Percentiles rank a stretch among this genome's conserved stretches.
Conservation (phyloP, 768 basidiomycete species). For the Chalciporus chontae region DNA sequence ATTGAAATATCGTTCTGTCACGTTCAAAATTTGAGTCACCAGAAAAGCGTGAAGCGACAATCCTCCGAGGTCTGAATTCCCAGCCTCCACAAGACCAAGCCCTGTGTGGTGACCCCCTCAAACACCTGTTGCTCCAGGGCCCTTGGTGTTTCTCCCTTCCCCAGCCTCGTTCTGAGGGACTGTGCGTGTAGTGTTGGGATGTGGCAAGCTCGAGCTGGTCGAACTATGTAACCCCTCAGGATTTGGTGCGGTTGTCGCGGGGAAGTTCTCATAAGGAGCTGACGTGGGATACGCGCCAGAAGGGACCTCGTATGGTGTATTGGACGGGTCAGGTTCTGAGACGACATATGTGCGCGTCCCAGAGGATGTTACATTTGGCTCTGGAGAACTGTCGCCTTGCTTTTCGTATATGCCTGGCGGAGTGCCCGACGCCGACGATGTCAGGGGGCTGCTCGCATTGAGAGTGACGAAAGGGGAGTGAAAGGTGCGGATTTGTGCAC, state of each 20-base stretch:
- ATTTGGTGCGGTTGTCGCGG: conserved; percentile 39
- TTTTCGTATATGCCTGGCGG: conserved; percentile 53
- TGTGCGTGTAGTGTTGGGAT: conserved; percentile 42
- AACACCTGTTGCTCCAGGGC: conserved; percentile 45
- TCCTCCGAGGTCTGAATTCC: not conserved
- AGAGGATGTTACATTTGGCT: conserved; percentile 41
- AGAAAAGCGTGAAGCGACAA: not conserved
- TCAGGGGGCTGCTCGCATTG: conserved; percentile 35
- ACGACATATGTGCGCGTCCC: conserved; percentile 68
- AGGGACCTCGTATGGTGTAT: conserved; percentile 65
- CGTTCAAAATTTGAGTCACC: not conserved
- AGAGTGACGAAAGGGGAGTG: conserved; percentile 64
- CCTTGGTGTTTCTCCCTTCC: conserved; percentile 39
- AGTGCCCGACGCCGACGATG: conserved; percentile 31
- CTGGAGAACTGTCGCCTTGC: conserved; percentile 48
- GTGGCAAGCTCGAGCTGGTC: conserved; percentile 40
- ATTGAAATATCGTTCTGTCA: not conserved
- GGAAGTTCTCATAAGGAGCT: conserved; percentile 42
- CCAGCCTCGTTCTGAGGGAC: conserved; percentile 41
- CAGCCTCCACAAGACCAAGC: conserved; percentile 33
- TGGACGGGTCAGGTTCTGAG: conserved; percentile 62
- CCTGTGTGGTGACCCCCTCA: conserved; percentile 43
- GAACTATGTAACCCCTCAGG: conserved; percentile 39
- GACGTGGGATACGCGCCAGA: conserved; percentile 62
- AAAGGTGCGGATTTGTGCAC: conserved; percentile 43